Evolutionary conservation across 2,329 filamentous ascomycete genomes (phyloP).

Genomic region (Ophiostoma tasmaniense): DNA sequence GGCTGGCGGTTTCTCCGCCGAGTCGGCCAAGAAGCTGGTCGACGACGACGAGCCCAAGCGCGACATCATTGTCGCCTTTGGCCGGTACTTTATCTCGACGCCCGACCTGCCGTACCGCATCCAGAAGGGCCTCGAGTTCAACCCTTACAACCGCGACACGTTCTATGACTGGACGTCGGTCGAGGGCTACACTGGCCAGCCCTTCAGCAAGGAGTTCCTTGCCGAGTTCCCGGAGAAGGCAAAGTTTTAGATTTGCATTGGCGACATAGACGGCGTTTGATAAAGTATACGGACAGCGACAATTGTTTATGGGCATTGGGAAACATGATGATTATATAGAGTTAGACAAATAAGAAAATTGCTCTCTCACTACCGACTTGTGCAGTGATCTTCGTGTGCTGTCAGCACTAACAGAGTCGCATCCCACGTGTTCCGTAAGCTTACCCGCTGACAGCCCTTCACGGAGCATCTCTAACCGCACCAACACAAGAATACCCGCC

Average conservation of each 20-base stretch:
- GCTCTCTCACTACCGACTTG: neutral
- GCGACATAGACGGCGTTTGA: neutral
- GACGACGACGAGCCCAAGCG: neutral
- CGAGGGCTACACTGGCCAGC: constrained; percentile 7
- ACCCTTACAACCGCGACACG: constrained; percentile 1
- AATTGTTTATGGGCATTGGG: neutral
- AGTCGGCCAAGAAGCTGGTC: neutral
- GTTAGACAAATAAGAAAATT: no score
- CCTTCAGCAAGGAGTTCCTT: constrained; percentile 7
- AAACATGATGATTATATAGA: neutral
- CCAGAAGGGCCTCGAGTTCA: neutral
- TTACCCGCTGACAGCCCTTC: neutral
- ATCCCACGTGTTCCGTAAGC: neutral
- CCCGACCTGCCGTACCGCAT: constrained; percentile 7
- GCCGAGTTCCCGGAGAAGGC: neutral
- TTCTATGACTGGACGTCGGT: constrained; percentile 3
- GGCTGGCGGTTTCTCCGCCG: constrained; percentile 2
- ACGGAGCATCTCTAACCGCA: neutral
- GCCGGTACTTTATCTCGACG: constrained; percentile 1
- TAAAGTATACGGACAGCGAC: neutral
- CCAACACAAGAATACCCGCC: neutral
- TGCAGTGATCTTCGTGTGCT: neutral
- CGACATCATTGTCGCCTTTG: constrained; percentile 3
- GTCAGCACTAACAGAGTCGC: neutral
- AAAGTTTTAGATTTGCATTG: neutral